phyloP scores from a whole-genome alignment of 140 eudicot genomes.

The Stevia rebaudiana region DNA sequence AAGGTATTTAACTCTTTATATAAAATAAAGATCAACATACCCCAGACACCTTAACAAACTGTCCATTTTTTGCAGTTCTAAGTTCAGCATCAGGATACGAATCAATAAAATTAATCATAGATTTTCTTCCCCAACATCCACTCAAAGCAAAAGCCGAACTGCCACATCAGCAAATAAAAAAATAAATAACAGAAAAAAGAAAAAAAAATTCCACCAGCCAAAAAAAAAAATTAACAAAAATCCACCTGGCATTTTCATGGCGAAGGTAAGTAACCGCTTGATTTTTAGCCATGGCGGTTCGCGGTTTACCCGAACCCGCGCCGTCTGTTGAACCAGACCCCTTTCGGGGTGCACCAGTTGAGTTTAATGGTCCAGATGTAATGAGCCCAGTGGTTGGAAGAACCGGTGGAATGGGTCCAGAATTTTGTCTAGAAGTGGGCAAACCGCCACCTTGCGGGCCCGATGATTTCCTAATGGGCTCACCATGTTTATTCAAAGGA shows the following conservation, averaged over 20 bases:
- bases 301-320: slow-evolving; percentile 31
- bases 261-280: slow-evolving; percentile 57
- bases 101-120: slow-evolving; percentile 48
- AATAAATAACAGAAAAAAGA: slow-evolving; percentile 25
- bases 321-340: slow-evolving; percentile 42
- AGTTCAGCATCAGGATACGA: slow-evolving; percentile 65
- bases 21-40: slow-evolving; percentile 36
- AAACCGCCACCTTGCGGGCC: slow-evolving; percentile 67
- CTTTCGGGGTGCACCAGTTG: slow-evolving; percentile 60
- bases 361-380: slow-evolving; percentile 57
- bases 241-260: slow-evolving; percentile 36
- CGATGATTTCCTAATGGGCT: slow-evolving; percentile 61
- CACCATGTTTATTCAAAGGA: slow-evolving; percentile 71
- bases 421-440: slow-evolving; percentile 48
- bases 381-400: slow-evolving; percentile 58
- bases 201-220: slow-evolving; percentile 21
- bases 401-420: slow-evolving; percentile 56
- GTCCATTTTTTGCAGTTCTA: slow-evolving; percentile 68
- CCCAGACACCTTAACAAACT: slow-evolving; percentile 75
- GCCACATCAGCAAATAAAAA: slow-evolving; percentile 25
- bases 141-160: slow-evolving; percentile 40
- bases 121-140: slow-evolving; percentile 49
- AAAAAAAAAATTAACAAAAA: slow-evolving; percentile 4
- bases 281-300: slow-evolving; percentile 35
- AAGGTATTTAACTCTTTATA: slow-evolving; percentile 1